These are phyloP conservation scores for Neocucurbitaria cava DNA, from an alignment of 2,329 filamentous ascomycete species.

Conservation along the genomic window DNA sequence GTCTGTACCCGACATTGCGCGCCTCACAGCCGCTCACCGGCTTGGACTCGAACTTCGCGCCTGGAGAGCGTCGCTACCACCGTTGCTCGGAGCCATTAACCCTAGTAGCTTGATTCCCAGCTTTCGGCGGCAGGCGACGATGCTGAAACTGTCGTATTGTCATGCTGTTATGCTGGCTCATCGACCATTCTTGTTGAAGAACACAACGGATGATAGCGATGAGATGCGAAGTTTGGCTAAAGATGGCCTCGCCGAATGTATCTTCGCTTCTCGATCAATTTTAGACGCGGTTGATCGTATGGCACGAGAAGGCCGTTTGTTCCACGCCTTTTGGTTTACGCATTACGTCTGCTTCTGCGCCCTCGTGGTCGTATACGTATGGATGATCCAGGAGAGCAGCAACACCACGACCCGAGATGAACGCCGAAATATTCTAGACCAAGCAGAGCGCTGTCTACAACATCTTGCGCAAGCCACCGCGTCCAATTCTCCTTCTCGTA, in stretches of 20 bases:
- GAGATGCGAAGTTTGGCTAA: constrained; percentile 37
- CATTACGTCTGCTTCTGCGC: constrained; percentile 60
- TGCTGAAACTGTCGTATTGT: constrained; percentile 41
- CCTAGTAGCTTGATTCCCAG: constrained; percentile 56
- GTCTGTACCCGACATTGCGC: constrained; percentile 42
- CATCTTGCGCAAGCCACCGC: constrained; percentile 57
- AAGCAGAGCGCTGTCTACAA: constrained; percentile 55
- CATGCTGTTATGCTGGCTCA: constrained; percentile 47
- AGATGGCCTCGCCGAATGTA: constrained; percentile 52
- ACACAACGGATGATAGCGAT: constrained; percentile 22
- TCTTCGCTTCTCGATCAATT: constrained; percentile 52
- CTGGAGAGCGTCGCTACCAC: constrained; percentile 48
- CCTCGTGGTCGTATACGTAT: constrained; percentile 57
- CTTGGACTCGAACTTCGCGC: constrained; percentile 48
- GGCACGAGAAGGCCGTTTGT: constrained; percentile 46
- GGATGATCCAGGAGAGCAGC: constrained; percentile 52
- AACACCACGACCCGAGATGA: constrained; percentile 11
- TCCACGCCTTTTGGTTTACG: constrained; percentile 58
- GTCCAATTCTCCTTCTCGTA: constrained; percentile 55
- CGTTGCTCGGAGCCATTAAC: constrained; percentile 53
- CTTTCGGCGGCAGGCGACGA: constrained; percentile 47
- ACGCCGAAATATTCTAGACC: constrained; percentile 43
- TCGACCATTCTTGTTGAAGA: constrained; percentile 40
- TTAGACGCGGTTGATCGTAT: constrained; percentile 47
- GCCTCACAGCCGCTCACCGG: constrained; percentile 48